A percentile compares a stretch with the other conserved stretches of the same genome.
These are phyloP conservation scores for Oryza brachyantha DNA, from an alignment of 176 grass and related monocot species.

Conservation along the genomic window DNA sequence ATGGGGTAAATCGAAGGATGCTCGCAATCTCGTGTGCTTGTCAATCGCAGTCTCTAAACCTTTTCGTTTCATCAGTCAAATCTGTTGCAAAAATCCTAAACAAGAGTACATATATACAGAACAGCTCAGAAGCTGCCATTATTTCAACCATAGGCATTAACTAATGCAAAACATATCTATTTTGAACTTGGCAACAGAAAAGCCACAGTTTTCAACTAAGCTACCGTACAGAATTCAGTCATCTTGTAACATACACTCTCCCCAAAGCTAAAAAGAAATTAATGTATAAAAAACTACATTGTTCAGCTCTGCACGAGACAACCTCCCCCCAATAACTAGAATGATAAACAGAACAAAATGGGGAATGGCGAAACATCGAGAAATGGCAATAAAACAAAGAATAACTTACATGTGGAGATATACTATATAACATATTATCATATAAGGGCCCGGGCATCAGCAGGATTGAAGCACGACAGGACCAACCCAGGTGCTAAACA, in stretches of 20 bases:
- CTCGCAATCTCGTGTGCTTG: neutral
- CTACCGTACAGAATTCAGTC: slow-evolving; percentile 38
- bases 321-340: slow-evolving; percentile 29
- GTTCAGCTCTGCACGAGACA: slow-evolving; percentile 22
- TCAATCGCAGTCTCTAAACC: neutral
- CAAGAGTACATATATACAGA: neutral
- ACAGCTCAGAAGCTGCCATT: neutral
- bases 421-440: slow-evolving; percentile 26
- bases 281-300: slow-evolving; percentile 1
- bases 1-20: neutral
- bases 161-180: slow-evolving; percentile 1
- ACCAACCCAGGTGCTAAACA: slow-evolving; percentile 82
- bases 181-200: slow-evolving; percentile 11
- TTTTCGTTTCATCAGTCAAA: neutral
- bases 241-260: slow-evolving; percentile 46
- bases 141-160: neutral
- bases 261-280: slow-evolving; percentile 4
- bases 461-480: slow-evolving; percentile 79
- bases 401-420: slow-evolving; percentile 38
- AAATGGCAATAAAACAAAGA: slow-evolving; percentile 27
- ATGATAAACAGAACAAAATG: slow-evolving; percentile 38
- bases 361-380: neutral
- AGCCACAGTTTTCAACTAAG: slow-evolving; percentile 30
- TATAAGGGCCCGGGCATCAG: slow-evolving; percentile 33
- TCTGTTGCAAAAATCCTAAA: neutral